These are phyloP conservation scores for Neurospora cerealis DNA, from an alignment of 495 filamentous ascomycete genomes.

Conservation along the genomic window DNA sequence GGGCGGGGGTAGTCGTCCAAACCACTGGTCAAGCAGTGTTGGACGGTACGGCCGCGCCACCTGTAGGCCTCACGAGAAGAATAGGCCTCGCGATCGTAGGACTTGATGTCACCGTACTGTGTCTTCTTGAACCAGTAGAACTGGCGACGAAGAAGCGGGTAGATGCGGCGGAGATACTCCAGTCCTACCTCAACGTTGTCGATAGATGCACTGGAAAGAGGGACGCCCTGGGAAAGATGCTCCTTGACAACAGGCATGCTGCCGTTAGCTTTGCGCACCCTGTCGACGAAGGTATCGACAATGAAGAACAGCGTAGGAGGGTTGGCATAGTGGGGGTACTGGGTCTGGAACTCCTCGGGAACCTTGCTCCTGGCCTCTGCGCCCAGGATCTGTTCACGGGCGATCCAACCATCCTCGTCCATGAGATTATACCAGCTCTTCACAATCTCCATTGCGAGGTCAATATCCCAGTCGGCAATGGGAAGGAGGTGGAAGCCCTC, in stretches of 20 bases:
- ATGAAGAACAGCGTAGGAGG: slow-evolving; percentile 94
- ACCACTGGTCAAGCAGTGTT: slow-evolving; percentile 85
- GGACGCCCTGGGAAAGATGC: slow-evolving; percentile 21
- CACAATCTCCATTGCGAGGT: slow-evolving; percentile 83
- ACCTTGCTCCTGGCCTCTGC: slow-evolving; percentile 94
- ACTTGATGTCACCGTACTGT: slow-evolving; percentile 80
- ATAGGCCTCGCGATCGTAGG: slow-evolving; percentile 80
- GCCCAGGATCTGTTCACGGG: slow-evolving; percentile 90
- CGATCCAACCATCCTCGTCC: slow-evolving; percentile 98
- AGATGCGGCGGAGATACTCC: slow-evolving; percentile 68
- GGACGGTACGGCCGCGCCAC: slow-evolving; percentile 83
- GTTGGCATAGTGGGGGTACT: slow-evolving; percentile 97
- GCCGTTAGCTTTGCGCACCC: slow-evolving; percentile 42
- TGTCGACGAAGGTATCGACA: slow-evolving; percentile 71
- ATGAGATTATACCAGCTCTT: slow-evolving; percentile 93
- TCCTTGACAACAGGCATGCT: slow-evolving; percentile 21
- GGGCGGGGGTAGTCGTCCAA: slow-evolving; percentile 93
- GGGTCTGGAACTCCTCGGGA: slow-evolving; percentile 85
- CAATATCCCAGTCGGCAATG: slow-evolving; percentile 85
- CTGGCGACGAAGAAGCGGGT: slow-evolving; percentile 85
- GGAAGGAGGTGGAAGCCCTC: slow-evolving; percentile 95
- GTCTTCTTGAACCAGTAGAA: slow-evolving; percentile 93
- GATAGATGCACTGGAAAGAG: slow-evolving; percentile 48
- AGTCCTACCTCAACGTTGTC: slow-evolving; percentile 57
- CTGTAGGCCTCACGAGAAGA: slow-evolving; percentile 85